Evolutionary conservation across 768 basidiomycete species (phyloP).

Genomic region (Cyathus striatus): DNA sequence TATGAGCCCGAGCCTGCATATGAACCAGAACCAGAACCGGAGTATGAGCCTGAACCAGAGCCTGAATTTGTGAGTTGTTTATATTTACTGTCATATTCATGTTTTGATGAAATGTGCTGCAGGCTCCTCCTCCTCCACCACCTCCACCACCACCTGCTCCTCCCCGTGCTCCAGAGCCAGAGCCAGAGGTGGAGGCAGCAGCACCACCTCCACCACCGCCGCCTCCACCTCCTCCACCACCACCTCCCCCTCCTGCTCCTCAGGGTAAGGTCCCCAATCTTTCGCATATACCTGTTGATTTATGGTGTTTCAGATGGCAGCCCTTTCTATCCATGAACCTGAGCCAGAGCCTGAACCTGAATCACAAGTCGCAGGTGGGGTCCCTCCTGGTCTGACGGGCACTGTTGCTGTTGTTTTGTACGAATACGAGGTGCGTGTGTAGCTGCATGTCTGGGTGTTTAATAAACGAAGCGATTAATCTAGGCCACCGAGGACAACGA

Average conservation of each 20-base stretch:
- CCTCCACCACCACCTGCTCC: conserved; percentile 34
- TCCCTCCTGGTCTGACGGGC: conserved; percentile 38
- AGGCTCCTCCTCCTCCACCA: conserved; percentile 33
- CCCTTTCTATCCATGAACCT: conserved; percentile 23
- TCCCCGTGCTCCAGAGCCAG: conserved; percentile 19
- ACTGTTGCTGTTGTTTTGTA: conserved; percentile 73
- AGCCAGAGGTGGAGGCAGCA: conserved; percentile 20
- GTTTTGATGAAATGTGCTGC: conserved; percentile 25
- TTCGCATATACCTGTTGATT: too few species aligned
- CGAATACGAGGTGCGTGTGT: conserved; percentile 60
- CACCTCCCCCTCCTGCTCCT: conserved; percentile 47
- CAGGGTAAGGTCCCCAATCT: too few species aligned
- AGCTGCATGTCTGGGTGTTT: not conserved
- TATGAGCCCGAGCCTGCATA: too few species aligned
- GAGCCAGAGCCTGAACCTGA: conserved; percentile 36
- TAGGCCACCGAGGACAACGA: conserved; percentile 86
- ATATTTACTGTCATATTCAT: conserved; percentile 1
- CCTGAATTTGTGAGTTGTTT: conserved; percentile 20
- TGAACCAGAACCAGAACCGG: conserved; percentile 18
- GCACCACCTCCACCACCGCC: conserved; percentile 36
- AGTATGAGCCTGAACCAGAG: conserved; percentile 8
- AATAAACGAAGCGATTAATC: not conserved
- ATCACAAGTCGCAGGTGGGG: conserved; percentile 7
- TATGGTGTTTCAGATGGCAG: conserved; percentile 26
- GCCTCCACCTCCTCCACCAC: conserved; percentile 40